phyloP scores from a whole-genome alignment of 768 basidiomycete species.

The Xerocomellus chrysenteron region DNA sequence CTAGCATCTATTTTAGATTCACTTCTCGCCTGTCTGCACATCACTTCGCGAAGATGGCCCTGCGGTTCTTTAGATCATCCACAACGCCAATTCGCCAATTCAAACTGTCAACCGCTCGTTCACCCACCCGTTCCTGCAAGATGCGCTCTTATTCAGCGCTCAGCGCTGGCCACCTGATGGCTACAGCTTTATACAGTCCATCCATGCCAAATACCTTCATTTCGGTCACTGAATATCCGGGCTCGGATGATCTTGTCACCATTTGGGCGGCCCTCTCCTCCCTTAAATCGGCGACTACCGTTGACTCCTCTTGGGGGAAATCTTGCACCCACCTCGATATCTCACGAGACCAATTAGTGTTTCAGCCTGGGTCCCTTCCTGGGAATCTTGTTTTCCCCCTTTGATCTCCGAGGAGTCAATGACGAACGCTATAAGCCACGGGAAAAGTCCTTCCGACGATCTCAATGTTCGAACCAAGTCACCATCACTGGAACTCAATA shows the following conservation, averaged over 20 bases:
- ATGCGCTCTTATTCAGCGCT: background rate
- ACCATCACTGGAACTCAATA: slow-evolving; percentile 6
- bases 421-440: slow-evolving; percentile 6
- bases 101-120: slow-evolving; percentile 4
- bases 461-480: slow-evolving; percentile 4
- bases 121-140: background rate
- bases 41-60: slow-evolving; percentile 25
- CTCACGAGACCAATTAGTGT: slow-evolving; percentile 22
- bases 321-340: slow-evolving; percentile 19
- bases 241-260: slow-evolving; percentile 8
- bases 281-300: slow-evolving; percentile 18
- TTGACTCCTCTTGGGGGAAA: slow-evolving; percentile 11
- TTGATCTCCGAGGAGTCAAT: slow-evolving; percentile 30
- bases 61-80: slow-evolving; percentile 5
- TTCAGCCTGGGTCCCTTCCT: slow-evolving; percentile 6
- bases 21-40: slow-evolving; percentile 15
- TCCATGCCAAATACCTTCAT: slow-evolving; percentile 2
- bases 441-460: slow-evolving; percentile 12
- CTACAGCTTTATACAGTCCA: background rate
- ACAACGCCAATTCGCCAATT: slow-evolving; percentile 7
- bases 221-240: background rate
- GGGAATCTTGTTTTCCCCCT: slow-evolving; percentile 9
- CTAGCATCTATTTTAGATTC: slow-evolving; percentile 23
- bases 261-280: background rate
- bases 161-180: background rate